Base-by-base conservation (phyloP, 2,329 filamentous ascomycete genomes). In the Ascochyta pisi region DNA sequence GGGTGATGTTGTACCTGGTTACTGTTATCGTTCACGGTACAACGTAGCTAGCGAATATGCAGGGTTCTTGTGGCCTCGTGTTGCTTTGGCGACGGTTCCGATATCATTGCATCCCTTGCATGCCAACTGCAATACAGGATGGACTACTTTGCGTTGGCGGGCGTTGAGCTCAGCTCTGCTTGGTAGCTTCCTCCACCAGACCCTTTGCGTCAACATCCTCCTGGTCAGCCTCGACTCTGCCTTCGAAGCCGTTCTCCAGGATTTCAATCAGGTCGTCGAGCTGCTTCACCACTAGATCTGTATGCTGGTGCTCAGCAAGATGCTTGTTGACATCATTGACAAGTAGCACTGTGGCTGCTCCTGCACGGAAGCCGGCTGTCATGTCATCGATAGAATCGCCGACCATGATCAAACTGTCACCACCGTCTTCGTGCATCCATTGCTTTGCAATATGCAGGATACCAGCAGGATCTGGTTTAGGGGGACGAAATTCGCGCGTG, bases 331-430 rank as follows among this genome's bases (percentile, higher is more conserved):
- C 87, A n/a, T 91, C 86, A 68, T 96, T 96, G 15, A 89, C 83
- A 40, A 99, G 80, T 71, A 98, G 72, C n/a, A 98, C 92, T 0
- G 95, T 98, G 31, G 92, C 90, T 1, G 93, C 91, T 1, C 94
- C 94, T 0, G 94, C 94, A 48, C 82, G 82, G 57, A 89, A 84
- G 0, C 95, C 94, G 0, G 94, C 92, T 7, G 89, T 90, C 86
- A 98, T 96, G 73, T 99, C 95, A 73, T 98, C 95, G 51, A 96
- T 86, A 15, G 89, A 92, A 54, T 84, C 83, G 9, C 81, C 82
- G 0, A 84, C 79, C 75, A 84, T 84, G 52, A 86, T 81, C 45
- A 85, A 53, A 26, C 75, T 75, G 19, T 77, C 70, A 0, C 76
- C 80, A 1, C 76, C 73, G 60, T 81, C 78, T 8, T 75, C 73